Base-by-base conservation (phyloP, 352 stramenopile genomes). In the Phytophthora constricta region DNA sequence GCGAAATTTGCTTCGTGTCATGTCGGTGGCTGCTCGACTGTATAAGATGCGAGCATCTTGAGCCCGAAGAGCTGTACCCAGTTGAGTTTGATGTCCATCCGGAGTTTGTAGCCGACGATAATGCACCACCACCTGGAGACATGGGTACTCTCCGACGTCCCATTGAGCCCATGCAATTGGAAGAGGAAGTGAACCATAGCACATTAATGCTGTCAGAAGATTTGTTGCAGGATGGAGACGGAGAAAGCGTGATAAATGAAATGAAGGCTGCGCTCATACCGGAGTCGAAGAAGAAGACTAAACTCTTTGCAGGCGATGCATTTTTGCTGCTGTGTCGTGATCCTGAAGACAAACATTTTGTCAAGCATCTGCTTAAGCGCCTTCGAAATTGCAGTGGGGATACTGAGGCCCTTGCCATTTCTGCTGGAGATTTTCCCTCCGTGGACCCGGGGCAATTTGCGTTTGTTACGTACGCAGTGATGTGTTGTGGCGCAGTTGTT, bases 61-160 rank as follows among this genome's bases (percentile, higher is more conserved):
- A 90, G 19, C 82, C 78, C 1, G 86, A 93, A 56, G 79, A 81
- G 54, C 55, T 88, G 22, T 93, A 91, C 43, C 83, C 86, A 16
- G 71, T 90, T 2, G 81, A 88, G 49, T 77, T 90, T 22, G 77
- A 89, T 51, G 68, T 77, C 0, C 37, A 74, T 57, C 53, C 43
- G 0, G 51, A 73, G 17, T 4, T 48, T 46, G n/a, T 4, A 16
- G 14, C 25, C 45, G 14, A 13, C 19, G 33, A 19, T 31, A 28
- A 2, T 17, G 28, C 23, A 19, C 23, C 46, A 10, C 33, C 28
- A 10, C 13, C 42, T 4, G 27, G 31, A 31, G 48, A 45, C 54
- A n/a, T 43, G 41, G 19, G 10, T 16, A 46, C 25, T 31, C 28
- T 3, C 42, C 33, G 3, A 22, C 11, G 23, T 58, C 26, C 28